Base-by-base conservation (phyloP, 2,329 filamentous ascomycete species). In the Penicillium thymicola region DNA sequence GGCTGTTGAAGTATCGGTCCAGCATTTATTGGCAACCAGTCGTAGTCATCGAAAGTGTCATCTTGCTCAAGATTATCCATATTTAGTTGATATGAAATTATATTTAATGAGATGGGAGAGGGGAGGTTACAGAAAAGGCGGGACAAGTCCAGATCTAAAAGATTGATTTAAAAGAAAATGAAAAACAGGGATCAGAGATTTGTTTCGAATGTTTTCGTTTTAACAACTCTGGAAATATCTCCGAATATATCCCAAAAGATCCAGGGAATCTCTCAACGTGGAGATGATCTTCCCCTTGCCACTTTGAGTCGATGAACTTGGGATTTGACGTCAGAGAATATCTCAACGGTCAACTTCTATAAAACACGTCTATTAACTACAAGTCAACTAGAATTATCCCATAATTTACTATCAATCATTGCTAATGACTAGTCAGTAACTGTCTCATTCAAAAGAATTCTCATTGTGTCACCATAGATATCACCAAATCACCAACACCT, bases 281-380 rank as follows among this genome's bases (percentile, higher is more conserved):
- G 46, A 49, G n/a, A 40, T 21, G 23, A 16, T 21, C 38, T 49
- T 11, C 16, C 2, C 32, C 27, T 51, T 6, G 48, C 48, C 49
- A 51, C 49, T 32, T 32, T 16, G 25, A 36, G 36, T 37, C 36
- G 28, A 36, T 40, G 21, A 34, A 43, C 7, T 13, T 2, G 5
- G 2, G 37, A 5, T 50, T 50, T 55, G 52, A 55, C 46, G 45
- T 55, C 51, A 54, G 52, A 50, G 30, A 5, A 14, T 4, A 37
- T 25, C 14, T 34, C n/a, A 21, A 8, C 11, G 10, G 14, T 14
- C 43, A 16, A 25, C 40, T 21, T 23, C 5, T n/a, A 25, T 27
- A 7, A 42, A n/a, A 30, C 10, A 30, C 28, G 27, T 23, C 18
- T 42, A 42, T 27, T 4, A 27, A 42, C 40, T 42, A 1, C 13